These are phyloP conservation scores for Phytophthora niederhauseri DNA, from an alignment of 352 stramenopile genomes.

Conservation along the genomic window DNA sequence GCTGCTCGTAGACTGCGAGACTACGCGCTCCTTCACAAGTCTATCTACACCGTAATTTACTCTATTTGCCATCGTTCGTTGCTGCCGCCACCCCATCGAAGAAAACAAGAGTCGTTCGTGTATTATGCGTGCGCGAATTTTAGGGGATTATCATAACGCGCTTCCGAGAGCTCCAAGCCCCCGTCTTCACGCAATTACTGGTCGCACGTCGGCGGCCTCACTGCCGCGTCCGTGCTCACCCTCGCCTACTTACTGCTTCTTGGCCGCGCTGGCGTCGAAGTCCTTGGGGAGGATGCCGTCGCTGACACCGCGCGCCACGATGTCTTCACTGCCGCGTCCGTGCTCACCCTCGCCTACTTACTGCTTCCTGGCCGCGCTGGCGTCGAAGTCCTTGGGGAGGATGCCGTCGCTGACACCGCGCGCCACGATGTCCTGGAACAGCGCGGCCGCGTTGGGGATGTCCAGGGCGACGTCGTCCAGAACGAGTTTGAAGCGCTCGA, in stretches of 20 bases:
- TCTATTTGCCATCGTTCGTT: conserved; percentile 17
- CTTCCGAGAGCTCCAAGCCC: conserved; percentile 3
- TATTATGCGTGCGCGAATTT: conserved; percentile 29
- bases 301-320: conserved; percentile 50
- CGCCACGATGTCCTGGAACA: conserved; percentile 53
- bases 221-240: conserved; percentile 8
- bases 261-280: conserved; percentile 51
- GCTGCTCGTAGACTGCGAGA: conserved; percentile 47
- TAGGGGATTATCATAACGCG: background rate
- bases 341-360: conserved; percentile 21
- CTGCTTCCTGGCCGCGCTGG: conserved; percentile 42
- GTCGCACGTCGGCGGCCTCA: conserved; percentile 4
- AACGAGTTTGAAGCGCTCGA: conserved; percentile 80
- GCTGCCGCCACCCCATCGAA: background rate
- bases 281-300: conserved; percentile 47
- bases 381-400: conserved; percentile 56
- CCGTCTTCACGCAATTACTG: conserved; percentile 10
- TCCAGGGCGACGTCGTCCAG: conserved; percentile 70
- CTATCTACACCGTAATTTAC: conserved; percentile 17
- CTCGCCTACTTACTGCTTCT: conserved; percentile 37
- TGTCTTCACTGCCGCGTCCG: conserved; percentile 25
- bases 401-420: conserved; percentile 54
- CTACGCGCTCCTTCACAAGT: too few relatives aligned
- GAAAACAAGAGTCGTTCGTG: conserved; percentile 32
- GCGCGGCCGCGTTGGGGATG: conserved; percentile 57